Evolutionary conservation across 2,329 filamentous ascomycete species (phyloP).

Genomic region (Botrytis sinoallii): DNA sequence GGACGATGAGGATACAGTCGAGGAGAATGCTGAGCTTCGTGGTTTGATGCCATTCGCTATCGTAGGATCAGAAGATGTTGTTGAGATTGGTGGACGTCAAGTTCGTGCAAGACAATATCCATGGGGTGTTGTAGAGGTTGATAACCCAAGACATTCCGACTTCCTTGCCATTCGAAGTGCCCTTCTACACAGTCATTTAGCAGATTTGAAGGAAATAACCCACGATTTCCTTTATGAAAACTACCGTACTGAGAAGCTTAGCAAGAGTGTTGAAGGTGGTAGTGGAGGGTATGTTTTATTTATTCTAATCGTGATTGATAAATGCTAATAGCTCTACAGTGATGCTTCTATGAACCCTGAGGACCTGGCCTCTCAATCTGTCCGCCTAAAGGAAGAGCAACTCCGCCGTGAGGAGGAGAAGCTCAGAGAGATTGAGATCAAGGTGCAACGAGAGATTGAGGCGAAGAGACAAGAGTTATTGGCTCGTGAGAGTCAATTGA

Average conservation of each 20-base stretch:
- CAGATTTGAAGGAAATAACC: conserved; percentile 98
- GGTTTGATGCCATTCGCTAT: conserved; percentile 99
- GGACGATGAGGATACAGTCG: conserved; percentile 98
- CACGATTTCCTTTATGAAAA: conserved; percentile 99
- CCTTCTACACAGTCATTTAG: conserved; percentile 94
- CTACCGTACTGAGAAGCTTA: conserved; percentile 99
- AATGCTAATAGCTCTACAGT: conserved; percentile 40
- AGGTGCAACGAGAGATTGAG: conserved; percentile 99
- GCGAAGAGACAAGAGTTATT: conserved; percentile 98
- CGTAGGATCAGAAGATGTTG: conserved; percentile 91
- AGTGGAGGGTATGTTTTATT: conserved; percentile 70
- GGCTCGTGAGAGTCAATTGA: conserved; percentile 95
- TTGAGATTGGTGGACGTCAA: conserved; percentile 90
- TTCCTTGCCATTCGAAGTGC: conserved; percentile 97
- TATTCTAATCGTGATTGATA: conserved; percentile 36
- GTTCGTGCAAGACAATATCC: conserved; percentile 96
- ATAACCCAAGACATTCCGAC: conserved; percentile 98
- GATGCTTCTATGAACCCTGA: conserved; percentile 97
- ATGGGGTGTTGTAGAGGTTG: conserved; percentile 98
- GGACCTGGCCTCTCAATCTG: conserved; percentile 92
- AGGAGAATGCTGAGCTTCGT: conserved; percentile 96
- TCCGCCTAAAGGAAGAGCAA: conserved; percentile 99
- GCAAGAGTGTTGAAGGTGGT: conserved; percentile 96
- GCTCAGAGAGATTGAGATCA: conserved; percentile 97
- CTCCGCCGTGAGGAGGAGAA: conserved; percentile 99